A percentile compares a stretch with the other conserved stretches of the same genome.
phyloP scores from a whole-genome alignment of 2,329 filamentous ascomycete genomes.

The Raffaelea albimanens region DNA sequence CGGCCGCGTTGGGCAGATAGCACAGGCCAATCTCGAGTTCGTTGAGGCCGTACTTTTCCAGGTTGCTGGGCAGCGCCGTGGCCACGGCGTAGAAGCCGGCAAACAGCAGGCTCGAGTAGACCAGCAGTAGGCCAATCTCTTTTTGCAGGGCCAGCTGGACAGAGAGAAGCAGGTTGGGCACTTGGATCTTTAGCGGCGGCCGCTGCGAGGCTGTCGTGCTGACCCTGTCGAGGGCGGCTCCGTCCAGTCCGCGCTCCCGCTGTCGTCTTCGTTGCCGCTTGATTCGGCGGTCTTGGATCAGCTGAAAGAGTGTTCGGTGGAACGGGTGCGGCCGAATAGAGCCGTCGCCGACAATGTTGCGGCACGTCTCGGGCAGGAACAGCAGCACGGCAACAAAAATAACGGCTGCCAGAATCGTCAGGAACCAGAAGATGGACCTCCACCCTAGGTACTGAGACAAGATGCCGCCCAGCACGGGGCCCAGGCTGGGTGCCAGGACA shows the following conservation, averaged over 20 bases:
- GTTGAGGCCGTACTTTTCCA: conserved; percentile 45
- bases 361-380: conserved; percentile 46
- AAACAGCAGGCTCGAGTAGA: conserved; percentile 34
- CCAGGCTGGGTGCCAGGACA: conserved; percentile 37
- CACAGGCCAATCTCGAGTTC: conserved; percentile 44
- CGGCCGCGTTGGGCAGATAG: conserved; percentile 41
- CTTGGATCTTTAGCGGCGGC: conserved; percentile 9
- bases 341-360: conserved; percentile 42
- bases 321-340: conserved; percentile 22
- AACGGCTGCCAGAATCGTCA: conserved; percentile 35
- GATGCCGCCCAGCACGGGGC: conserved; percentile 50
- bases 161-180: conserved; percentile 68
- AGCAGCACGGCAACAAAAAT: conserved; percentile 32
- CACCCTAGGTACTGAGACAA: conserved; percentile 48
- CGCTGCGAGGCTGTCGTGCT: conserved; percentile 1
- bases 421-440: conserved; percentile 54
- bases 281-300: conserved; percentile 2
- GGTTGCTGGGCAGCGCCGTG: conserved; percentile 32
- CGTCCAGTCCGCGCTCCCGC: background rate
- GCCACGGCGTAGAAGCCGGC: conserved; percentile 40
- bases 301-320: conserved; percentile 10
- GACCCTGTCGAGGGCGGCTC: background rate
- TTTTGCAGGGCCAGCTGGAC: conserved; percentile 75
- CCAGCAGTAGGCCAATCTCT: conserved; percentile 52
- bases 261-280: background rate